phyloP scores from a whole-genome alignment of 768 basidiomycete species.

The Coprinopsis marcescibilis region DNA sequence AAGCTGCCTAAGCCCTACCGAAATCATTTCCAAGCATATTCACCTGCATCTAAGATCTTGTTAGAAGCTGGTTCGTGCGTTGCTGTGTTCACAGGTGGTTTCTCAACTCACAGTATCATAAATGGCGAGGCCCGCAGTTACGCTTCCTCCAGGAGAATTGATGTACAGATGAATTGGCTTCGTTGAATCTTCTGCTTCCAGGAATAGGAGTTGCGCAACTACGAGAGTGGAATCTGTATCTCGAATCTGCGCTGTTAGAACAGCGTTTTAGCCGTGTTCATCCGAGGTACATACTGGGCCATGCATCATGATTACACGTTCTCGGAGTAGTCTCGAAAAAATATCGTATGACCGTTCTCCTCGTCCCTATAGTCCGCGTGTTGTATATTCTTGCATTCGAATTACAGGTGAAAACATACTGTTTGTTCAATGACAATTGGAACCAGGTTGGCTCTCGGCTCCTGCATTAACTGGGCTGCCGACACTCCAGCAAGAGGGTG shows the following conservation, averaged over 20 bases:
- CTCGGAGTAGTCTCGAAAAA: slow-evolving; percentile 87
- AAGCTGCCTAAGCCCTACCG: slow-evolving; percentile 11
- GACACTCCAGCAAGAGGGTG: slow-evolving; percentile 48
- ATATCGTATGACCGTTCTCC: slow-evolving; percentile 94
- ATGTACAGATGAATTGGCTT: slow-evolving; percentile 97
- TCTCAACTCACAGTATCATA: slow-evolving; percentile 81
- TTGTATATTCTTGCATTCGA: slow-evolving; percentile 1
- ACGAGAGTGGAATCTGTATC: slow-evolving; percentile 85
- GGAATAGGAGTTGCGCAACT: slow-evolving; percentile 89
- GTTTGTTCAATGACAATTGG: slow-evolving; percentile 95
- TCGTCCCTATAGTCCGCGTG: slow-evolving; percentile 47
- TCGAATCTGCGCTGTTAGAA: slow-evolving; percentile 54
- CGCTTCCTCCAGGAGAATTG: slow-evolving; percentile 94
- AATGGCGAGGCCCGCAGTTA: slow-evolving; percentile 93
- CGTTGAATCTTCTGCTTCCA: slow-evolving; percentile 92
- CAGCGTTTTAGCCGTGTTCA: neutral
- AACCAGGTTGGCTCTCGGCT: slow-evolving; percentile 59
- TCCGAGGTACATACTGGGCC: slow-evolving; percentile 63
- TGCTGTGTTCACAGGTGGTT: slow-evolving; percentile 12
- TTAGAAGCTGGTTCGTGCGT: neutral
- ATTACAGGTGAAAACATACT: slow-evolving; percentile 21
- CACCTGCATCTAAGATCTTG: slow-evolving; percentile 78
- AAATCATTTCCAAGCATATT: slow-evolving; percentile 55
- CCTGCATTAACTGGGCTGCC: slow-evolving; percentile 24
- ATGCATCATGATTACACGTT: slow-evolving; percentile 93